Base-by-base conservation (phyloP, 345 rosid species). In the Gossypium longicalyx region DNA sequence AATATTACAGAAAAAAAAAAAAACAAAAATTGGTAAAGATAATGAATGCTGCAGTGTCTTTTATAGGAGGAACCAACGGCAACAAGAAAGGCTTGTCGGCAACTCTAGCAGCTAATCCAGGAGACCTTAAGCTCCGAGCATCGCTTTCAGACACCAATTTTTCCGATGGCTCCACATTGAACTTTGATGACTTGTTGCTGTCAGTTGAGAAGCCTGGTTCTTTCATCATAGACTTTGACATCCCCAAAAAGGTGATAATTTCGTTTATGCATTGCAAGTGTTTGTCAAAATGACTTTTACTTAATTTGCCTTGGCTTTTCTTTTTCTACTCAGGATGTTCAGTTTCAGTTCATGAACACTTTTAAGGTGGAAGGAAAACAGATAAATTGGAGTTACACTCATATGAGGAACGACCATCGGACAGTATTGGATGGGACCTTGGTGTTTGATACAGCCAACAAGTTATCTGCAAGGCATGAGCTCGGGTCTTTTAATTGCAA, bases 341-440 rank as follows among this genome's bases (percentile, higher is more conserved):
- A 66, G 27, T 77, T 82, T 67, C 85, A 82, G 78, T 84, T 84
- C 65, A 79, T 84, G 83, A 77, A 80, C 75, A 73, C 75, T 0
- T 79, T 79, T 5, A 76, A 70, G 38, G 12, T 82, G 12, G 17
- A 71, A 56, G 76, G 81, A 64, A 84, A 78, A 59, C 77, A 62
- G 77, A 59, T 82, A 41, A 80, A 82, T 49, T 78, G 77, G 82
- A 82, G 83, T 19, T 80, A 82, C 68, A 61, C 53, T 13, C 83
- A 81, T 61, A 29, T 10, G 29, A 77, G 38, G 62, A 65, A 44
- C 9, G 80, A 71, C 17, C 78, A 76, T 68, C 38, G 77, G 76
- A 78, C 77, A 41, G 41, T 80, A 56, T 61, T 84, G 71, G 83
- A 82, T 38, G 83, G 85, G 56, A 66, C 66, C 17, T 73, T 82